Base-by-base conservation (phyloP, 2,329 filamentous ascomycete species). In the Pseudogymnoascus sp. region DNA sequence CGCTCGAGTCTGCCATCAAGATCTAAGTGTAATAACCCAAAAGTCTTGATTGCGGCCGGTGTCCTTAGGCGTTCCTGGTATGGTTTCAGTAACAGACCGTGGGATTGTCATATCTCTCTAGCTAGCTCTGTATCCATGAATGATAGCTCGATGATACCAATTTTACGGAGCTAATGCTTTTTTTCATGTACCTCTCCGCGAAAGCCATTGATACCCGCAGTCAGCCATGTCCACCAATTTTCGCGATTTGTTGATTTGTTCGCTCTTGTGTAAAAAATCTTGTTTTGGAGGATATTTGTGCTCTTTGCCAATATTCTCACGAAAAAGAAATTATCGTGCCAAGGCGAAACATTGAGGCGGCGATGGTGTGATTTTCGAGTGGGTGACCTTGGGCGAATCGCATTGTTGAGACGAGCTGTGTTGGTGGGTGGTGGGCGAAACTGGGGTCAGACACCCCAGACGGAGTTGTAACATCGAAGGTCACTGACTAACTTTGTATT, bases 1-100 rank as follows among this genome's bases (percentile, higher is more conserved):
- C 92, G 75, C 74, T 94, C 67, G 94, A 97, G 81, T 80, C 79
- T 74, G 92, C 94, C 76, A 91, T 97, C 86, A 97, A 97, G 89
- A 95, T 99, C 82, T 99, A 95, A 83, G 64, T 63, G 59, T 63
- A 43, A 60, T 35, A 57, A 61, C 28, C 28, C 57, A 37, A 37
- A 58, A 59, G 65, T 66, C 63, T 66, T 64, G 65, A 66, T 62
- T 59, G 37, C 47, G 47, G 61, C 60, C 41, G 65, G 64, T 64
- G 58, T 63, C 64, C 59, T 59, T 41, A 59, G 69, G 69, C 69
- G 68, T 71, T 70, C 41, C 60, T 69, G 25, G 67, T 65, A 71
- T 68, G 69, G 47, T 54, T 54, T 54, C 47, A 54, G 47, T 54
- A 54, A 54, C 47, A 54, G 57, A 58, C 32, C 35, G 57, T 58